phyloP scores from a whole-genome alignment of 345 rosid genomes.

The Salix koriyanagi region DNA sequence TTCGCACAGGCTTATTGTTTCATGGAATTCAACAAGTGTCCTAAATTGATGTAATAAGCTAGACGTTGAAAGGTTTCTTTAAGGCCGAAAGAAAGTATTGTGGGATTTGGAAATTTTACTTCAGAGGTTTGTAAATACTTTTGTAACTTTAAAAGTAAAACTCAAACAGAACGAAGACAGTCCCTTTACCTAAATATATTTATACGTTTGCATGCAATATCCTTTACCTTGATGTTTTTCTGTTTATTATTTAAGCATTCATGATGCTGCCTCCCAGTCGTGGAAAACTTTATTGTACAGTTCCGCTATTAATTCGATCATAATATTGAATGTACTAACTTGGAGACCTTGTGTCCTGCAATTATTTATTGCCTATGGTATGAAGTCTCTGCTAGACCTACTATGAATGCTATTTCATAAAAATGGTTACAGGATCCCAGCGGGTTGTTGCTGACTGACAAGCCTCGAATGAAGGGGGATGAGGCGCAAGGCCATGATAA shows the following conservation, averaged over 20 bases:
- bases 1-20: not conserved
- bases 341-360: not conserved
- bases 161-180: not conserved
- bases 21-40: not conserved
- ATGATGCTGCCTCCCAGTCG: not conserved
- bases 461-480: constrained; percentile 33
- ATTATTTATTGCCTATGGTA: not conserved
- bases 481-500: constrained; percentile 19
- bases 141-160: not conserved
- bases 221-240: not conserved
- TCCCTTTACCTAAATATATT: not conserved
- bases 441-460: constrained; percentile 15
- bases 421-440: constrained; percentile 33
- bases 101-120: too few relatives aligned
- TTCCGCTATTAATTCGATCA: not conserved
- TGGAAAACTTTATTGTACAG: not conserved
- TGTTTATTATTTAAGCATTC: not conserved
- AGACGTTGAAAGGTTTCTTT: not conserved
- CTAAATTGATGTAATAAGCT: not conserved
- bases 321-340: not conserved
- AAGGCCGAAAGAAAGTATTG: not conserved
- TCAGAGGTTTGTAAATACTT: not conserved
- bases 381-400: not conserved
- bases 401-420: not conserved
- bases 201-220: not conserved